Evolutionary conservation across 192 early-diverging fungal species (phyloP), one percentile per base, ranked within the genome.

Genomic region (Podila clonocystis): DNA sequence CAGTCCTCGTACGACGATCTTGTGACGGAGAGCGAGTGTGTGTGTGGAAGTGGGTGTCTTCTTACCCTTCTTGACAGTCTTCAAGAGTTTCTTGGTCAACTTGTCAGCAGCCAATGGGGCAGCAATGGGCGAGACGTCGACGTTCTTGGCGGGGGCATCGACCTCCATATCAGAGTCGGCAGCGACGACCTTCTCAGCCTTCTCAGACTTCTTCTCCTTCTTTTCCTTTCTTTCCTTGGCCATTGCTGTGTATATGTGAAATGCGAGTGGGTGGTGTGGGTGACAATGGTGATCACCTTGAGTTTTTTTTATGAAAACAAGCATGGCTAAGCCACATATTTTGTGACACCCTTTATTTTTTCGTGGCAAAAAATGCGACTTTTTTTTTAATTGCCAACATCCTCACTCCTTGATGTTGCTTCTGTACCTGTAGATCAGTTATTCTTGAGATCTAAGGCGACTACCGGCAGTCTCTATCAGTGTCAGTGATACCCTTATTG

Each of bases 11-110:
- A 83, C 36, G 82, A 82, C 31, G 84, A 83, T 38, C 85, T 66
- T 58, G 68, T 63, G 29, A 30, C 22, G 24, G 74, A 64, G 26
- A 80, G 9, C 4, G 58, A 24, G 38, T 52, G 33, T 60, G 60
- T 20, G 33, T 41, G 34, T 55, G 50, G 30, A 31, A 49, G 34
- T 36, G 9, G 34, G 34, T 36, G 17, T 20, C 63, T 36, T 58
- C 70, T 62, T 88, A 97, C 94, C 94, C 84, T 94, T 94, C 87
- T 95, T 97, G 49, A 97, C 92, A 74, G 93, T 94, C 88, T 93
- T 96, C 68, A 93, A 86, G 41, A 95, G 85, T 87, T 94, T 93
- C 86, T 95, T 95, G 50, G 88, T 91, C 24, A 97, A 82, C 83
- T 95, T 93, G 79, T 95, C 90, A 41, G 89, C 87, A 34, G 96